phyloP scores from a whole-genome alignment of 2,329 filamentous ascomycete genomes.

The Sporothrix brasiliensis region DNA sequence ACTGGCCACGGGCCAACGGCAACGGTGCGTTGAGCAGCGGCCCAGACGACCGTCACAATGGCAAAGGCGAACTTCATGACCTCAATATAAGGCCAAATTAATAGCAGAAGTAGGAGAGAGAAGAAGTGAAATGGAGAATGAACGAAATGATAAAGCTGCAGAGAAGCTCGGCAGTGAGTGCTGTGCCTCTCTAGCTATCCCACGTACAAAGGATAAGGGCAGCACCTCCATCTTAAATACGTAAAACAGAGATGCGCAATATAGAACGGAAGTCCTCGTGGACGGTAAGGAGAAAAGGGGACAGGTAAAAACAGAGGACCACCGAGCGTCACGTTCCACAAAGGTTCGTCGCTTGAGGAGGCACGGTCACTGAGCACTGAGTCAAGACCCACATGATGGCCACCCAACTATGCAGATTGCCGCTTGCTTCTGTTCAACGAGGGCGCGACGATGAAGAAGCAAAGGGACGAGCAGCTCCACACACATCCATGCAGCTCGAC shows the following conservation, averaged over 20 bases:
- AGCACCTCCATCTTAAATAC: constrained; percentile 6
- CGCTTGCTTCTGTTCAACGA: not conserved
- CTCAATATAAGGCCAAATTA: too few relatives aligned
- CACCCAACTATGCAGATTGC: not conserved
- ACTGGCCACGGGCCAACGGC: not conserved
- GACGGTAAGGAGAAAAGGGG: not conserved
- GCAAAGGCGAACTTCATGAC: constrained; percentile 22
- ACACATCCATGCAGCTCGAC: not conserved
- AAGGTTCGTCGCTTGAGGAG: not conserved
- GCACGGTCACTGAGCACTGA: not conserved
- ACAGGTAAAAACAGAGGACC: not conserved
- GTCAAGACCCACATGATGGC: constrained; percentile 1
- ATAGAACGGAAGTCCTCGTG: not conserved
- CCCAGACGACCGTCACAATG: not conserved
- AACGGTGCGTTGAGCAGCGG: not conserved
- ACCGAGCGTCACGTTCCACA: not conserved
- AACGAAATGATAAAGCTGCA: not conserved
- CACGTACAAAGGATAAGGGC: not conserved
- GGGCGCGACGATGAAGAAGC: not conserved
- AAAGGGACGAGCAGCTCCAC: constrained; percentile 1
- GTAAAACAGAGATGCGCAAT: not conserved
- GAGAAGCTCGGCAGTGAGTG: not conserved
- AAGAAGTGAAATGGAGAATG: not conserved
- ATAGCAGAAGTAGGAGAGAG: not conserved
- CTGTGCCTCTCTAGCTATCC: too few relatives aligned